A percentile compares a stretch with the other conserved stretches of the same genome.
Evolutionary conservation across 805 yeast genomes (phyloP).

Genomic region (Candida montana): DNA sequence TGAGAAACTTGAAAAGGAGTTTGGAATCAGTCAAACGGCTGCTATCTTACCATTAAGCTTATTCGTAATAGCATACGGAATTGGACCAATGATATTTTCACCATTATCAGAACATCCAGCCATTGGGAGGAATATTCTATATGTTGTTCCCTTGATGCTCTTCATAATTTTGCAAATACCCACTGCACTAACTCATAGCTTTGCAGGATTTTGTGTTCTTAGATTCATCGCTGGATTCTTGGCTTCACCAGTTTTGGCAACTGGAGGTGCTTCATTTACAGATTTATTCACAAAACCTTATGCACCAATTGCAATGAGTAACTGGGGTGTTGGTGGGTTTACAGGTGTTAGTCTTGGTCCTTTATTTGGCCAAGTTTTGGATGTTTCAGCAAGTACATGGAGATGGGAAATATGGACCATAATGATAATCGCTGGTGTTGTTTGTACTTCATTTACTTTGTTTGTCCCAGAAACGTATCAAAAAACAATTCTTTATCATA

Average conservation of each 20-base stretch:
- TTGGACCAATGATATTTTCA: conserved; percentile 54
- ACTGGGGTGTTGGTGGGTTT: conserved; percentile 51
- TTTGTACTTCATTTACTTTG: conserved; percentile 31
- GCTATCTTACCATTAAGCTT: conserved; percentile 48
- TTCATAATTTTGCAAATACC: conserved; percentile 53
- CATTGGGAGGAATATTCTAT: conserved; percentile 49
- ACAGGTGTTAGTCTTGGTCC: conserved; percentile 56
- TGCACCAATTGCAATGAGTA: conserved; percentile 41
- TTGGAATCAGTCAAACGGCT: conserved; percentile 37
- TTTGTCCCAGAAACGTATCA: conserved; percentile 47
- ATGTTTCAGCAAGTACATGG: conserved; percentile 39
- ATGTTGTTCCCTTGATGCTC: conserved; percentile 39
- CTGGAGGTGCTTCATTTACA: conserved; percentile 54
- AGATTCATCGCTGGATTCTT: conserved; percentile 51
- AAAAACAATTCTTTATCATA: conserved; percentile 39
- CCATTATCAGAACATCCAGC: conserved; percentile 53
- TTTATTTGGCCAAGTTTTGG: conserved; percentile 47
- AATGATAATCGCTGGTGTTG: conserved; percentile 35
- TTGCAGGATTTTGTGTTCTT: conserved; percentile 45
- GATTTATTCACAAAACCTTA: conserved; percentile 41
- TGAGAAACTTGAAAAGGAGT: conserved; percentile 38
- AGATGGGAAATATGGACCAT: conserved; percentile 52
- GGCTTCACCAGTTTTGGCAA: conserved; percentile 51
- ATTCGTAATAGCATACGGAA: conserved; percentile 55
- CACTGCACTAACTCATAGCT: conserved; percentile 43